Evolutionary conservation across 768 basidiomycete species (phyloP).

Genomic region (Podaxis sp.): DNA sequence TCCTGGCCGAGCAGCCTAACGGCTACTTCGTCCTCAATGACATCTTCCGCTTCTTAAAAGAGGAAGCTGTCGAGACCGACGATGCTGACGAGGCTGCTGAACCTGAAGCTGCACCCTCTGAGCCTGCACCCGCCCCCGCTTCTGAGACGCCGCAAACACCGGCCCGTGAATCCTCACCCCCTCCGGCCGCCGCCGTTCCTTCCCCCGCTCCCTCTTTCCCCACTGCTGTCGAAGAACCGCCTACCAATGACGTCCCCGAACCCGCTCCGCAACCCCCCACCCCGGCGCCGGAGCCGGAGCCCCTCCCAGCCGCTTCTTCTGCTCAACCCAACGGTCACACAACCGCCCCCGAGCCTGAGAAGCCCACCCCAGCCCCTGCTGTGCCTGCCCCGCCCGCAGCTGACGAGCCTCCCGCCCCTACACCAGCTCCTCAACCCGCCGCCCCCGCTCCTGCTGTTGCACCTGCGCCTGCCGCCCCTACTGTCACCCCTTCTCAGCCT

Average conservation of each 20-base stretch:
- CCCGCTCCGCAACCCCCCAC: constrained; percentile 35
- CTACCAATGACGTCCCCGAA: constrained; percentile 41
- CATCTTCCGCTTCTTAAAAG: constrained; percentile 99
- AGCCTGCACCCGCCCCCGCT: constrained; percentile 34
- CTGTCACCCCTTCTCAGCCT: constrained; percentile 29
- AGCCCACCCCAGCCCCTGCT: constrained; percentile 25
- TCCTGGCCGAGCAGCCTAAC: constrained; percentile 98
- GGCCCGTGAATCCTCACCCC: constrained; percentile 32
- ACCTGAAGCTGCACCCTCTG: constrained; percentile 31
- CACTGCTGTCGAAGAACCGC: constrained; percentile 37
- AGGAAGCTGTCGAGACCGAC: constrained; percentile 83
- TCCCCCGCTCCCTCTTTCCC: constrained; percentile 25
- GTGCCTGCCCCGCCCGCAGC: constrained; percentile 23
- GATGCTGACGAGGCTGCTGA: constrained; percentile 53
- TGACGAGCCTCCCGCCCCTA: constrained; percentile 27
- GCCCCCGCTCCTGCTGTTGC: constrained; percentile 29
- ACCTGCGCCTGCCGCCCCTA: constrained; percentile 27
- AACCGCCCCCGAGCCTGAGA: constrained; percentile 37
- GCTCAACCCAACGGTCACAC: constrained; percentile 37
- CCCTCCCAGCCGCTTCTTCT: constrained; percentile 23
- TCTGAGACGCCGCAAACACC: constrained; percentile 22
- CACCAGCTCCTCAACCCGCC: constrained; percentile 31
- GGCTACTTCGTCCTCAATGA: constrained; percentile 99
- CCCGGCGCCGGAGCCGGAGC: constrained; percentile 30
- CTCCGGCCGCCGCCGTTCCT: constrained; percentile 32